Evolutionary conservation across 2,329 filamentous ascomycete species (phyloP).

Genomic region (Calonectria ilicicola): DNA sequence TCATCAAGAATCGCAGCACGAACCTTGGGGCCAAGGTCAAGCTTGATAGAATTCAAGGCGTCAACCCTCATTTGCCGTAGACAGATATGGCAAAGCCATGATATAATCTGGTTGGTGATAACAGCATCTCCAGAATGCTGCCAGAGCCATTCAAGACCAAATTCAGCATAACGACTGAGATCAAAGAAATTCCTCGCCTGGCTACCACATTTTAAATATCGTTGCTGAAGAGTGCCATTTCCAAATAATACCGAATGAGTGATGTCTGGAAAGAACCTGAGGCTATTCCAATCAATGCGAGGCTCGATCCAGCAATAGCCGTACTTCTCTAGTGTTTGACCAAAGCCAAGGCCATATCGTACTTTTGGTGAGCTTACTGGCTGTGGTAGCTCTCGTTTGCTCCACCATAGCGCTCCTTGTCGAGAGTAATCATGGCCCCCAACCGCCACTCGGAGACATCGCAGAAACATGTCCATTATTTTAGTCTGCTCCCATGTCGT

Average conservation of each 20-base stretch:
- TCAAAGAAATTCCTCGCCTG: slow-evolving; percentile 20
- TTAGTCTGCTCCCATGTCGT: slow-evolving; percentile 17
- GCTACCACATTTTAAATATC: slow-evolving; percentile 12
- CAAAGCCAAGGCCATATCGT: slow-evolving; percentile 11
- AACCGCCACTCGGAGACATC: slow-evolving; percentile 13
- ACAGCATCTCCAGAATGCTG: neutral
- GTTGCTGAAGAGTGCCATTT: slow-evolving; percentile 6
- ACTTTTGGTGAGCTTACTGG: neutral
- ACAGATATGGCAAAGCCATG: slow-evolving; percentile 19
- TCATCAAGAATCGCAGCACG: neutral
- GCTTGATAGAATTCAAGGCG: neutral
- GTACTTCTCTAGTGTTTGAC: slow-evolving; percentile 21
- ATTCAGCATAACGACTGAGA: slow-evolving; percentile 16
- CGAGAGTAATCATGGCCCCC: slow-evolving; percentile 18
- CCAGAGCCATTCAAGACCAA: slow-evolving; percentile 11
- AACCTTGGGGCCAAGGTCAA: neutral
- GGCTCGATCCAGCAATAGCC: slow-evolving; percentile 20
- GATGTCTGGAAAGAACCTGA: slow-evolving; percentile 15
- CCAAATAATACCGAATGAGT: slow-evolving; percentile 18
- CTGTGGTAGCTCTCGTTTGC: slow-evolving; percentile 8
- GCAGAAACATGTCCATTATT: slow-evolving; percentile 24
- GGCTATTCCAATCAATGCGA: slow-evolving; percentile 6
- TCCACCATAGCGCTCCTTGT: slow-evolving; percentile 20
- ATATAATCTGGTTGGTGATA: slow-evolving; percentile 5
- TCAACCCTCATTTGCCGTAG: slow-evolving; percentile 20